These are phyloP conservation scores for Cladosporium velox DNA, from an alignment of 2,329 filamentous ascomycete species.

Conservation along the genomic window DNA sequence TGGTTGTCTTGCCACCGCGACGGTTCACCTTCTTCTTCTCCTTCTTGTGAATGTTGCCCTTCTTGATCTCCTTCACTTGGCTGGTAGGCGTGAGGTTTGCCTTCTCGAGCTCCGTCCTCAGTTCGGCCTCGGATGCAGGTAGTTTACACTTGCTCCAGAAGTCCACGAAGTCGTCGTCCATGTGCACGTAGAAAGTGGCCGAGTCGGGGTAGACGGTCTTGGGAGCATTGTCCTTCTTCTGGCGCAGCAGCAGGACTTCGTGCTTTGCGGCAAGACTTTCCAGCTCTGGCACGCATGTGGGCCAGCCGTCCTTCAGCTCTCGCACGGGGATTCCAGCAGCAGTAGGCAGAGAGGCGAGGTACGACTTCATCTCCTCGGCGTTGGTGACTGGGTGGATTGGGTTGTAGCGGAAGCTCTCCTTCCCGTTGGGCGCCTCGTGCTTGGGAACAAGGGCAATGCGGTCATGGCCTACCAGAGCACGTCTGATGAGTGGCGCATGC, in stretches of 20 bases:
- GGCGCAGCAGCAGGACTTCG: conserved; percentile 80
- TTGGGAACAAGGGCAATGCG: conserved; percentile 61
- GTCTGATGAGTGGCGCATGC: conserved; percentile 60
- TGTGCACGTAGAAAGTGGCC: conserved; percentile 52
- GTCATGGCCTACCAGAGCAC: conserved; percentile 66
- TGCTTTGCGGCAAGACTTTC: conserved; percentile 75
- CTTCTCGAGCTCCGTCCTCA: conserved; percentile 73
- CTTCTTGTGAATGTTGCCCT: conserved; percentile 57
- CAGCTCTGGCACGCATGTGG: conserved; percentile 76
- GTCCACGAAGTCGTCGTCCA: conserved; percentile 79
- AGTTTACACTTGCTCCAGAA: conserved; percentile 83
- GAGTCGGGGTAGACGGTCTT: conserved; percentile 89
- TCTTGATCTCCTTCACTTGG: conserved; percentile 68
- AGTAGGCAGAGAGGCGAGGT: conserved; percentile 79
- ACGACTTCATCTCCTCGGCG: conserved; percentile 73
- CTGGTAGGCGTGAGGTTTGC: conserved; percentile 83
- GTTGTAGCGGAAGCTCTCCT: conserved; percentile 77
- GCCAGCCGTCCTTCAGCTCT: conserved; percentile 95
- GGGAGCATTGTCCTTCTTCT: conserved; percentile 88
- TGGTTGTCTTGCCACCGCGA: conserved; percentile 77
- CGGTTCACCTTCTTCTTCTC: conserved; percentile 76
- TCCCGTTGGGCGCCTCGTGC: conserved; percentile 41
- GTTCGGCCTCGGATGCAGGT: conserved; percentile 69
- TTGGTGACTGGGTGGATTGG: conserved; percentile 82
- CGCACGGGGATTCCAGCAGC: conserved; percentile 80